Base-by-base conservation (phyloP, 148 eudicot genomes). In the Vaccinium macrocarpon region DNA sequence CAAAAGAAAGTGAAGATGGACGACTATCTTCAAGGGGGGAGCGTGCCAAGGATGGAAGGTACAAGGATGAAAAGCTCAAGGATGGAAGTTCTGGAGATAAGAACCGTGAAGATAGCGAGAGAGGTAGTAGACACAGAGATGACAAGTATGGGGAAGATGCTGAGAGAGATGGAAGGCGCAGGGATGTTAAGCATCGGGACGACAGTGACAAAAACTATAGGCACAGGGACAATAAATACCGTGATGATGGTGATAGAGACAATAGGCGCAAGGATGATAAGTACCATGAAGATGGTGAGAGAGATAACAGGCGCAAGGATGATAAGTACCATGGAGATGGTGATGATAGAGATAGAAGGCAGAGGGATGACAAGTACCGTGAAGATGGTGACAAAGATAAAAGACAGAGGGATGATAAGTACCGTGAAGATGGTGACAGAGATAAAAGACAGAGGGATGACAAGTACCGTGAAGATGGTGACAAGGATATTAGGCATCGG, bases 11-110 rank as follows among this genome's bases (percentile, higher is more conserved):
- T 51, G 93, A 88, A 82, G 95, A 88, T 71, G 88, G 85, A 83
- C 90, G 90, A 18, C 76, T 82, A 50, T 93, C 95, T 77, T 92
- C 93, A 3, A 93, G 86, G 86, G 90, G 88, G 79, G 95, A 93
- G 56, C 87, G 87, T 83, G 56, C 73, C 51, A 93, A 91, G 93
- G 91, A 91, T 71, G 90, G 79, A 50, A 91, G 85, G 84, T 83
- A 87, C 83, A 91, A 87, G 84, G 95, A 93, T 88, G 96, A 91
- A 35, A 87, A 85, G 84, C 88, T 84, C 19, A 92, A 89, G 89
- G 95, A 93, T 82, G 95, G 86, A 81, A 90, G 86, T 57, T 82
- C 73, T 78, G 88, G 87, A 78, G 95, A 81, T 80, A 85, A 85
- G 86, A 53, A 32, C 56, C 71, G 72, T 71, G 90, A 88, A 88